Evolutionary conservation across 2,329 filamentous ascomycete species (phyloP).

Genomic region (Colletotrichum tanaceti): DNA sequence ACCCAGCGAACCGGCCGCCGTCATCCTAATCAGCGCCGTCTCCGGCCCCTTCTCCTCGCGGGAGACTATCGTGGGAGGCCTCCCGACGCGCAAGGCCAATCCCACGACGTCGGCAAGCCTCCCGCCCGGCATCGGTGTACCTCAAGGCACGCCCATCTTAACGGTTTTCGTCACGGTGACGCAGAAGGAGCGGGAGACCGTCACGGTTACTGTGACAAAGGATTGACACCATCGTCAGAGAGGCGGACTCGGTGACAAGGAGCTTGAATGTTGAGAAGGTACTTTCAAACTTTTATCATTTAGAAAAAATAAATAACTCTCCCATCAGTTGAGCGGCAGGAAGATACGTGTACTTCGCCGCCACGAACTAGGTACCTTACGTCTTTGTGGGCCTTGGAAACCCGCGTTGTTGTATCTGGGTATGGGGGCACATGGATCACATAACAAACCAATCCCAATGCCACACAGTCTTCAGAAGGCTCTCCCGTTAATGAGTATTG

Average conservation of each 20-base stretch:
- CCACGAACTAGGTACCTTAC: no score
- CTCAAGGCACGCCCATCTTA: slow-evolving; percentile 40
- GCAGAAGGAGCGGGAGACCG: slow-evolving; percentile 42
- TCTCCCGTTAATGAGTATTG: no score
- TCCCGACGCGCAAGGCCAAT: neutral
- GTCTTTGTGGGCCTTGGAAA: slow-evolving; percentile 14
- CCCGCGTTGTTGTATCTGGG: slow-evolving; percentile 12
- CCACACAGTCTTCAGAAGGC: no score
- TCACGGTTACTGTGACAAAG: slow-evolving; percentile 42
- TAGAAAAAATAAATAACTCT: neutral
- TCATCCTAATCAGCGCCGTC: no score
- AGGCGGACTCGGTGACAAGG: no score
- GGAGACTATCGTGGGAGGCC: no score
- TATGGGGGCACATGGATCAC: no score
- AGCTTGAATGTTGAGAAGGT: neutral
- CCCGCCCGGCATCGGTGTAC: neutral
- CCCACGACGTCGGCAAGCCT: neutral
- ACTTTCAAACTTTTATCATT: no score
- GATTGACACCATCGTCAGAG: neutral
- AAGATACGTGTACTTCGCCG: neutral
- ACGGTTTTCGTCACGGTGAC: slow-evolving; percentile 54
- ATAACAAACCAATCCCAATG: no score
- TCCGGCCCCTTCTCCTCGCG: neutral
- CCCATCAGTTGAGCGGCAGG: neutral
- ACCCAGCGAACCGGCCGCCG: neutral